Evolutionary conservation across 1,284 basidiomycete genomes (phyloP).

Genomic region (Rhodotorula sp.): DNA sequence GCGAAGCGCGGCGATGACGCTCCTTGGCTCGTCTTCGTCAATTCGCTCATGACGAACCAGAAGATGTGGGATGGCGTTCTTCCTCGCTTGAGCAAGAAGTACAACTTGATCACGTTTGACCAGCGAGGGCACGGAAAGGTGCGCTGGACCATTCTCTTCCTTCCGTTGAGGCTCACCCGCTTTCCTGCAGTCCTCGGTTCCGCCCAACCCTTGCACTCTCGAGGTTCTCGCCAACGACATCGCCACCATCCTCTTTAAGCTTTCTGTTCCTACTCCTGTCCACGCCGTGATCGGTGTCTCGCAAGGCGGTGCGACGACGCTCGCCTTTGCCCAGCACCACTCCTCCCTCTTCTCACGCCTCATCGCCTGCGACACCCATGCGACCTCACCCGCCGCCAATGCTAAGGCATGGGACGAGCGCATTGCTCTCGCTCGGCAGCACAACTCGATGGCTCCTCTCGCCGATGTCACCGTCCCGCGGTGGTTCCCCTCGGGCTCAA

Average conservation of each 20-base stretch:
- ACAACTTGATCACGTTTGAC: constrained; percentile 53
- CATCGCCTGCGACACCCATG: constrained; percentile 53
- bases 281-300: constrained; percentile 52
- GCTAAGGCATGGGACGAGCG: constrained; percentile 52
- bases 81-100: constrained; percentile 47
- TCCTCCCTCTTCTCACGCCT: constrained; percentile 46
- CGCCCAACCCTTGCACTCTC: constrained; percentile 48
- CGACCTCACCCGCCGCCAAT: constrained; percentile 51
- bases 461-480: constrained; percentile 51
- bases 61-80: constrained; percentile 52
- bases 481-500: constrained; percentile 48
- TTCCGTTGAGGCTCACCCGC: neutral
- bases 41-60: constrained; percentile 53
- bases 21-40: constrained; percentile 52
- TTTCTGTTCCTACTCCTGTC: constrained; percentile 46
- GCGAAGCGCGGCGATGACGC: constrained; percentile 33
- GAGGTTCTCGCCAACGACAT: constrained; percentile 51
- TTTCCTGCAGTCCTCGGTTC: constrained; percentile 44
- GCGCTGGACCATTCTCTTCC: neutral
- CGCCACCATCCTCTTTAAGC: constrained; percentile 48
- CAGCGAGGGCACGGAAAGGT: constrained; percentile 53
- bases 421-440: constrained; percentile 47
- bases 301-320: constrained; percentile 53
- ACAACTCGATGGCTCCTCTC: constrained; percentile 47
- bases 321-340: constrained; percentile 50